These are phyloP conservation scores for Fonsecaea monophora DNA, from an alignment of 2,329 filamentous ascomycete genomes.

Conservation along the genomic window DNA sequence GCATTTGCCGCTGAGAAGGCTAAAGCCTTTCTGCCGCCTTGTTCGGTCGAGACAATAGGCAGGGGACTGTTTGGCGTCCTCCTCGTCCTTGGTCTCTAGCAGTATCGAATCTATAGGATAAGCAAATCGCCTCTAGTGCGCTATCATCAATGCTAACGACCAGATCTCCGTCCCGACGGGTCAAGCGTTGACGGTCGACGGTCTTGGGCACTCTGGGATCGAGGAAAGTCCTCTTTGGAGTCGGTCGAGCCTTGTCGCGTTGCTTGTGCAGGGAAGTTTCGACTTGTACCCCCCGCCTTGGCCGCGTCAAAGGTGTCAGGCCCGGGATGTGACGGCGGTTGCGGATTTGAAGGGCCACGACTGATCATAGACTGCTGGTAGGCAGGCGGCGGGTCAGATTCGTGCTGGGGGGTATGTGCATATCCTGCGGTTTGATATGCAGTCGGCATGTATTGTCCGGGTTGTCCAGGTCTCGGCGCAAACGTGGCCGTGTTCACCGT, in stretches of 20 bases:
- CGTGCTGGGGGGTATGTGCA: slow-evolving; percentile 6
- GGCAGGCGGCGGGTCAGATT: slow-evolving; percentile 22
- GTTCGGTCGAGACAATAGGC: background rate
- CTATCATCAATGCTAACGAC: slow-evolving; percentile 9
- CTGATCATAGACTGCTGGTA: slow-evolving; percentile 28
- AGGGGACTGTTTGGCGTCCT: background rate
- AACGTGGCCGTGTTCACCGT: slow-evolving; percentile 15
- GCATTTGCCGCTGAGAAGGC: background rate
- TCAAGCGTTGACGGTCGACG: slow-evolving; percentile 23
- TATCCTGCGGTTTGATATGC: slow-evolving; percentile 20
- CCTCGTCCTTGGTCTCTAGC: background rate
- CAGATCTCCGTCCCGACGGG: slow-evolving; percentile 21
- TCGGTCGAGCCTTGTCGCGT: slow-evolving; percentile 20
- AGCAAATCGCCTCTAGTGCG: background rate
- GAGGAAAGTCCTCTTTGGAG: slow-evolving; percentile 19
- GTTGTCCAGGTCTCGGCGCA: slow-evolving; percentile 12
- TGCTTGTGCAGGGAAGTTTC: background rate
- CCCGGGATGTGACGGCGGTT: slow-evolving; percentile 29
- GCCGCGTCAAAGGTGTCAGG: slow-evolving; percentile 32
- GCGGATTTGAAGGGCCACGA: slow-evolving; percentile 22
- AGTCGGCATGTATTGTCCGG: slow-evolving; percentile 11
- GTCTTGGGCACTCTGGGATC: slow-evolving; percentile 22
- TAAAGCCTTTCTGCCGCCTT: slow-evolving; percentile 4
- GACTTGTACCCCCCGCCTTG: slow-evolving; percentile 10
- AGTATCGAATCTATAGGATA: background rate